Conservation (phyloP, 2,329 filamentous ascomycete genomes). For the Cordyceps fumosorosea region DNA sequence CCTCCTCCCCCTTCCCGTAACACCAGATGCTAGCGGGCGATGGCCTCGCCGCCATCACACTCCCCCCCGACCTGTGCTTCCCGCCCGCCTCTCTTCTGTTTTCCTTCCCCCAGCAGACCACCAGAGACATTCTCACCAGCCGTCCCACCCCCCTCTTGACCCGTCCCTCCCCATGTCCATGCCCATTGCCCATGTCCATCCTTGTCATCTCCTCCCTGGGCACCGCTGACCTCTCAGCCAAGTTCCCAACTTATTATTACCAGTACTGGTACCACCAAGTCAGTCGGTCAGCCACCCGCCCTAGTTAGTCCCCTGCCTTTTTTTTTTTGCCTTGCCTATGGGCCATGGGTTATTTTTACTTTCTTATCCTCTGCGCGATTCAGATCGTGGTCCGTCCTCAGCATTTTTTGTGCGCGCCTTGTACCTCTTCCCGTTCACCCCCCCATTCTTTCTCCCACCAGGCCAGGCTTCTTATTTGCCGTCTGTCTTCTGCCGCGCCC, state of each 20-base stretch:
- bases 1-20: not conserved
- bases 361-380: not conserved
- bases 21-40: conserved; percentile 5
- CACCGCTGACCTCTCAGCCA: not conserved
- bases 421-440: not conserved
- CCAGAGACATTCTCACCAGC: not conserved
- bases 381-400: not conserved
- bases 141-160: not conserved
- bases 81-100: not conserved
- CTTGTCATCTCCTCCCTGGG: not conserved
- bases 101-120: not conserved
- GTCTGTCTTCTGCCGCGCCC: not conserved
- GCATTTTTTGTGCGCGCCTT: not conserved
- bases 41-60: not conserved
- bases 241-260: too few relatives aligned
- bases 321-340: not conserved
- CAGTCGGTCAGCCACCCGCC: conserved; percentile 1
- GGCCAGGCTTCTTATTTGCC: not conserved
- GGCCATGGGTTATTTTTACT: not conserved
- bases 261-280: too few relatives aligned
- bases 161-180: not conserved
- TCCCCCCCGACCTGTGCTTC: not conserved
- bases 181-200: not conserved
- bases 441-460: not conserved
- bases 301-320: not conserved